A percentile compares a stretch with the other conserved stretches of the same genome.
phyloP scores from a whole-genome alignment of 495 filamentous ascomycete genomes.

The Sordaria brevicollis region DNA sequence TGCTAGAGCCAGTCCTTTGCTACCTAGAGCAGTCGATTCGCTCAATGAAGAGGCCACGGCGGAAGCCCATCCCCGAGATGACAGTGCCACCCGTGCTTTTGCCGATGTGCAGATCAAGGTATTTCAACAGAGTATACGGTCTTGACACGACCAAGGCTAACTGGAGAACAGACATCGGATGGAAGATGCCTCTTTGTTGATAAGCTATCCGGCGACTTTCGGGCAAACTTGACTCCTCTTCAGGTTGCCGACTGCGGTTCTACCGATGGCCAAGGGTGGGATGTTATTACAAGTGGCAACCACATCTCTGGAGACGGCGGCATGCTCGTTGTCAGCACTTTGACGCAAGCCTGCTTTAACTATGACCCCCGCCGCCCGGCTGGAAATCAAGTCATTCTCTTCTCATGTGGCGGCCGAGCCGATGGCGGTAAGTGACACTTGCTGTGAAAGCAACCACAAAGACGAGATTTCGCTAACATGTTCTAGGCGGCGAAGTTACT shows the following conservation, averaged over 20 bases:
- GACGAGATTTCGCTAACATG: constrained; percentile 4
- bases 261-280: constrained; percentile 41
- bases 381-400: constrained; percentile 40
- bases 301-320: constrained; percentile 33
- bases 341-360: constrained; percentile 47
- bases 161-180: constrained; percentile 31
- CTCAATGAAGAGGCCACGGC: constrained; percentile 38
- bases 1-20: constrained; percentile 13
- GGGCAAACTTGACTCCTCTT: constrained; percentile 45
- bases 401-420: constrained; percentile 46
- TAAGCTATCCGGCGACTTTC: constrained; percentile 45
- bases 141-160: neutral
- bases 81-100: constrained; percentile 38
- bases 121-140: neutral
- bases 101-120: constrained; percentile 39
- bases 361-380: constrained; percentile 38
- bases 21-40: constrained; percentile 26
- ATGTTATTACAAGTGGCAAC: constrained; percentile 42
- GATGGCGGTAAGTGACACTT: constrained; percentile 28
- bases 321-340: constrained; percentile 42
- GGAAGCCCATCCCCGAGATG: constrained; percentile 40
- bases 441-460: neutral
- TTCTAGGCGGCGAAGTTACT: constrained; percentile 34
- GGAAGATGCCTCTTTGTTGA: constrained; percentile 44
- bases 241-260: constrained; percentile 38